Conservation (phyloP, 2,329 filamentous ascomycete species). For the Helicocarpus griseus region DNA sequence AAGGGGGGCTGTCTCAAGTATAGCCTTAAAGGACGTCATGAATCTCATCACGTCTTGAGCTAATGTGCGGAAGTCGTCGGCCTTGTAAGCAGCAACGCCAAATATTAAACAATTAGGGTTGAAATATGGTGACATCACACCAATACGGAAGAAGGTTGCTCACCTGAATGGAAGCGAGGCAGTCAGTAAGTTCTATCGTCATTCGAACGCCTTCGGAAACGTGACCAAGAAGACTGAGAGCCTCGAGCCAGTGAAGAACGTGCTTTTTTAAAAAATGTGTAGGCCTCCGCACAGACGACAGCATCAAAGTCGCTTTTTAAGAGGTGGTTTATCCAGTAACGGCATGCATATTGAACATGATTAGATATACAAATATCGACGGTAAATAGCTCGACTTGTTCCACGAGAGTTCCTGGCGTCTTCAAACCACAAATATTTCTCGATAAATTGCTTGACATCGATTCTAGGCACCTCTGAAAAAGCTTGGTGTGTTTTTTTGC, state of each 20-base stretch:
- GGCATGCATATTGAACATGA: slow-evolving; percentile 16
- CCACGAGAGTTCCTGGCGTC: not conserved
- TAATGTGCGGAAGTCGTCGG: too few species aligned
- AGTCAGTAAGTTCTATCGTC: not conserved
- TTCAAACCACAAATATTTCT: slow-evolving; percentile 8
- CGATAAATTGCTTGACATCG: slow-evolving; percentile 3
- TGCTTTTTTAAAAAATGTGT: not conserved
- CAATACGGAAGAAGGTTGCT: too few species aligned
- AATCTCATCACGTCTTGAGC: too few species aligned
- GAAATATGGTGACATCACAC: too few species aligned
- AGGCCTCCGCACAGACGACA: not conserved
- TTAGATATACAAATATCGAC: slow-evolving; percentile 10
- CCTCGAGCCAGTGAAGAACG: not conserved
- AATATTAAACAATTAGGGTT: too few species aligned
- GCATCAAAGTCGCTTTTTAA: not conserved
- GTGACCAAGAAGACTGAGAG: not conserved
- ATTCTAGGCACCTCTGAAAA: slow-evolving; percentile 17
- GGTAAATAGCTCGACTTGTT: not conserved
- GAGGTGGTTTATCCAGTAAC: slow-evolving; percentile 17
- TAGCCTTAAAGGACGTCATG: too few species aligned
- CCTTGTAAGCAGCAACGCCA: too few species aligned
- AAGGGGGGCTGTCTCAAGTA: too few species aligned
- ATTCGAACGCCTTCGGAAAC: not conserved
- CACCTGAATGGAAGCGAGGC: too few species aligned
- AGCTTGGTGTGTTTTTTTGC: slow-evolving; percentile 20